Evolutionary conservation across 2,329 filamentous ascomycete species (phyloP), one percentile per base, ranked within the genome.

Genomic region (Chaetothyriales sp.): DNA sequence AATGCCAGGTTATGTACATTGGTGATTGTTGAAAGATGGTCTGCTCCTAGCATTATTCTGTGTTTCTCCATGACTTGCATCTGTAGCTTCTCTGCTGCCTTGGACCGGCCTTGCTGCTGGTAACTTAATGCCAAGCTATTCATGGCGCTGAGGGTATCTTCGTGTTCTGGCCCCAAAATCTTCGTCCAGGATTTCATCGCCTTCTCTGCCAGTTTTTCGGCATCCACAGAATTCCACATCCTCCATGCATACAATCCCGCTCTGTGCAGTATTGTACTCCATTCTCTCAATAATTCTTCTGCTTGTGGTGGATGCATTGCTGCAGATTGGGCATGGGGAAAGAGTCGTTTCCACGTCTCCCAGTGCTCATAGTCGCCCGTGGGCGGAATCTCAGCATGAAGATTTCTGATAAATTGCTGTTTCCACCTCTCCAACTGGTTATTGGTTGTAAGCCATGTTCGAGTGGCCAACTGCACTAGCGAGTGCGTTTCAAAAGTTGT

Each of bases 381-480:
- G n/a, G n/a, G n/a, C 10, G 56, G 60, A 25, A 65, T 58, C 7
- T 65, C 39, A 44, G 61, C 44, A 10, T 48, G 43, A 15, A 66
- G 49, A 46, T 57, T 55, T 25, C 39, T 42, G n/a, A 60, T 45
- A 18, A 55, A 49, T 44, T 46, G 58, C 42, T 51, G 36, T n/a
- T 47, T 58, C 55, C 56, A 63, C 7, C 36, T 2, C n/a, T 7
- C 12, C 45, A 60, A 55, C 22, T 49, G 22, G 2, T 51, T 45
- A 6, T 64, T 39, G 32, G 55, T 48, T 51, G 47, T 54, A 4
- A 69, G 47, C 66, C 65, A 69, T 36, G 55, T 61, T 22, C 61
- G 55, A 22, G 58, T 65, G 6, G 64, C 62, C 12, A 67, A 48
- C 46, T 65, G 62, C 6, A 68, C 65, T 3, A 68, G 60, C 19